Percentiles rank a stretch among this genome's conserved stretches.
Conservation (phyloP, 106 monocot species). For the Allium cepa region DNA sequence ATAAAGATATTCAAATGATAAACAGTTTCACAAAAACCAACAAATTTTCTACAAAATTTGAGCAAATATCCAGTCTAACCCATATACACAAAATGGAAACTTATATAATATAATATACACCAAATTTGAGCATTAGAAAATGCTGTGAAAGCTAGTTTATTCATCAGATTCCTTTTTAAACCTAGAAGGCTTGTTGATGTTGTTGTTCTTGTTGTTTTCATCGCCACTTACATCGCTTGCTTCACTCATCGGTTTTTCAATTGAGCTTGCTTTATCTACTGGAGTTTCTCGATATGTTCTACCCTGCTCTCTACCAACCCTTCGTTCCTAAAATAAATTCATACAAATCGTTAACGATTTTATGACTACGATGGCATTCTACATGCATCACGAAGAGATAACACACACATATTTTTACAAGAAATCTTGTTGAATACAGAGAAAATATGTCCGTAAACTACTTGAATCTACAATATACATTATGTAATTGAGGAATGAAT, state of each 20-base stretch:
- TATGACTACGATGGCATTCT: no score
- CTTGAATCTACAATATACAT: not conserved
- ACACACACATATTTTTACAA: no score
- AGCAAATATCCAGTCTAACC: not conserved
- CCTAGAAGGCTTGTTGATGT: constrained; percentile 8
- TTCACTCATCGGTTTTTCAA: constrained; percentile 20
- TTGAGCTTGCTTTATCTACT: constrained; percentile 20
- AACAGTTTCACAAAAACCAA: not conserved
- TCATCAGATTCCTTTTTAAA: constrained; percentile 19
- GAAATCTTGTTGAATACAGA: not conserved
- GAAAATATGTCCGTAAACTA: not conserved
- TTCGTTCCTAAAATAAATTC: constrained; percentile 25
- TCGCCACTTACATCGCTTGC: constrained; percentile 23
- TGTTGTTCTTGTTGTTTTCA: constrained; percentile 8
- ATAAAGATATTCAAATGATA: constrained; percentile 1
- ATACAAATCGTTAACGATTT: no score
- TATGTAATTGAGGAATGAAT: not conserved
- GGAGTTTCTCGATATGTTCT: constrained; percentile 19
- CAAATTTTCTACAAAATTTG: constrained; percentile 8
- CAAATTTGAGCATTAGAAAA: not conserved
- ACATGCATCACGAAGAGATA: no score
- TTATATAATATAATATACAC: not conserved
- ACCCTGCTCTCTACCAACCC: constrained; percentile 18
- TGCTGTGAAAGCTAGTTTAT: not conserved
- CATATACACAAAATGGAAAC: not conserved